These are phyloP conservation scores for Suillus bovinus DNA, from an alignment of 768 basidiomycete genomes.

Conservation along the genomic window DNA sequence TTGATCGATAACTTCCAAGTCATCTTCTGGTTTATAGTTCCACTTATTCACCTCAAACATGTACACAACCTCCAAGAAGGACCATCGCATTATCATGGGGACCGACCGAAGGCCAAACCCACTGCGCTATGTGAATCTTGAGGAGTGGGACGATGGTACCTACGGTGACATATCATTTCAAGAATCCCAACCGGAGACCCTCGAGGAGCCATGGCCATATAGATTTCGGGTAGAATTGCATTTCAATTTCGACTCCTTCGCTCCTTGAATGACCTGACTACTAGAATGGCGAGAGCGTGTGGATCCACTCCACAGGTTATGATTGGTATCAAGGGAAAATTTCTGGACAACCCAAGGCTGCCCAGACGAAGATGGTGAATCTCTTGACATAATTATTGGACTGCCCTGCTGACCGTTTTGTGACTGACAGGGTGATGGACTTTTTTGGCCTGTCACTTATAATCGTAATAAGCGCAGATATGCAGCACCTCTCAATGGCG, in stretches of 20 bases:
- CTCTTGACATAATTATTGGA: neutral
- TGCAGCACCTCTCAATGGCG: constrained; percentile 64
- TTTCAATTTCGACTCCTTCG: neutral
- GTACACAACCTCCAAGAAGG: neutral
- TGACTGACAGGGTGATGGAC: constrained; percentile 42
- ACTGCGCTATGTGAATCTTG: constrained; percentile 24
- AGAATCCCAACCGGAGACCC: constrained; percentile 37
- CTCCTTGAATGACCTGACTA: constrained; percentile 6
- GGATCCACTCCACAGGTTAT: constrained; percentile 51
- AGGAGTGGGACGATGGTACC: constrained; percentile 26
- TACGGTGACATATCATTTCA: constrained; percentile 19
- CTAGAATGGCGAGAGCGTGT: constrained; percentile 50
- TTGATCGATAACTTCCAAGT: neutral
- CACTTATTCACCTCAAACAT: constrained; percentile 2
- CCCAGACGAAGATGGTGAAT: constrained; percentile 48
- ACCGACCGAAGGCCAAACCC: constrained; percentile 5
- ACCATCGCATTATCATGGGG: constrained; percentile 5
- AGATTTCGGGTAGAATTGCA: constrained; percentile 41
- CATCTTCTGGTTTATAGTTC: neutral
- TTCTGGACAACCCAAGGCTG: constrained; percentile 43
- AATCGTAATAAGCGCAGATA: constrained; percentile 47
- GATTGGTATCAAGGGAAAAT: constrained; percentile 55
- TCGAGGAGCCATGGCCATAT: constrained; percentile 54
- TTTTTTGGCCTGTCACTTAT: constrained; percentile 57
- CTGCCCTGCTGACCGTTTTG: neutral